Conservation (phyloP, 1,284 basidiomycete species). For the Kalmanozyma brasiliensis region DNA sequence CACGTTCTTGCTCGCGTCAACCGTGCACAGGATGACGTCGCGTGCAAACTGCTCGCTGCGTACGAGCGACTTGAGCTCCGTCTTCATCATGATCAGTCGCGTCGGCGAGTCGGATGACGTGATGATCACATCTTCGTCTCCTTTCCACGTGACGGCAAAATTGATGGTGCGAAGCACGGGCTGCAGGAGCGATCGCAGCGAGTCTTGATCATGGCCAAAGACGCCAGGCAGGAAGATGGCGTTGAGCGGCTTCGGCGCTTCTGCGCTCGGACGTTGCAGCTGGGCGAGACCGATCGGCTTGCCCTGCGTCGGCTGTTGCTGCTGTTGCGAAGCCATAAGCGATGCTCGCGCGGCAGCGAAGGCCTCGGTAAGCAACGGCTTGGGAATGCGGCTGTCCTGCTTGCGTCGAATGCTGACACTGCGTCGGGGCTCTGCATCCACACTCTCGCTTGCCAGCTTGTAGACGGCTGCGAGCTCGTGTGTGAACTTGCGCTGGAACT, state of each 20-base stretch:
- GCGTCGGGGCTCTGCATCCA: constrained; percentile 57
- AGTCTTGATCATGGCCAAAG: constrained; percentile 57
- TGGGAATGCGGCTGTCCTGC: constrained; percentile 56
- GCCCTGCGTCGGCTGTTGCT: constrained; percentile 16
- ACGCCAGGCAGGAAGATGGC: constrained; percentile 54
- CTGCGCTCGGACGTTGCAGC: constrained; percentile 33
- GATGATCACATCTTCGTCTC: constrained; percentile 60
- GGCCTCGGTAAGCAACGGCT: constrained; percentile 54
- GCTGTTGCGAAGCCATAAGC: constrained; percentile 30
- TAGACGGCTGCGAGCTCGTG: constrained; percentile 58
- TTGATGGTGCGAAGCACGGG: constrained; percentile 35
- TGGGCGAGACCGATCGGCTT: constrained; percentile 48
- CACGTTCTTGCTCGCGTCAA: constrained; percentile 33
- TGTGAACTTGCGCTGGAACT: constrained; percentile 57
- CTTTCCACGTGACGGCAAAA: constrained; percentile 50
- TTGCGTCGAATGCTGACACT: constrained; percentile 60
- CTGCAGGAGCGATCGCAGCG: constrained; percentile 43
- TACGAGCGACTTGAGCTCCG: constrained; percentile 40
- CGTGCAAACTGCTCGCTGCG: constrained; percentile 40
- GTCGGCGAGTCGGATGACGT: constrained; percentile 48
- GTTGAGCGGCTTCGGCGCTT: constrained; percentile 51
- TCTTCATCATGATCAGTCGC: constrained; percentile 48
- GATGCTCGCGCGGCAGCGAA: constrained; percentile 38
- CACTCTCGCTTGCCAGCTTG: constrained; percentile 55
- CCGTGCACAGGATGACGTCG: constrained; percentile 43